These are phyloP conservation scores for Salix suchowensis DNA, from an alignment of 345 rosid species.

Conservation along the genomic window DNA sequence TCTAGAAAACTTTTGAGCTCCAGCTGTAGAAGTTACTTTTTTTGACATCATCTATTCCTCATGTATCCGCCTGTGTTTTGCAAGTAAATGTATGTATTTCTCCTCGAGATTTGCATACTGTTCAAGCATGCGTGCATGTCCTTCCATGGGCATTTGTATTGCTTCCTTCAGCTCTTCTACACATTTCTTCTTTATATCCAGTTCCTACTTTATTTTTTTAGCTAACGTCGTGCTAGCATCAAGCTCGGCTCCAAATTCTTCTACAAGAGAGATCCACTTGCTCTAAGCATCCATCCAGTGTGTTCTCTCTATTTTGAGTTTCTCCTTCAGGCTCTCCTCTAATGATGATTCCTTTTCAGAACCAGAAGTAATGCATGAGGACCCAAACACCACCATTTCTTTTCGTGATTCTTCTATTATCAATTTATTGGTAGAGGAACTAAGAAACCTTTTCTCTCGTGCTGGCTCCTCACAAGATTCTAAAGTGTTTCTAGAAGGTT, in stretches of 20 bases:
- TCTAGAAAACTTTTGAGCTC: too few species aligned
- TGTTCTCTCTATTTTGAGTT: conserved; percentile 55
- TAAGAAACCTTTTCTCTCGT: conserved; percentile 9
- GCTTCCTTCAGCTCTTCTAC: conserved; percentile 80
- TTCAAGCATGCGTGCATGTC: conserved; percentile 94
- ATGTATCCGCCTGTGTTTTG: conserved; percentile 79
- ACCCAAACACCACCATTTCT: conserved; percentile 7
- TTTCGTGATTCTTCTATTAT: conserved; percentile 16
- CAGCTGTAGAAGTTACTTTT: conserved; percentile 56
- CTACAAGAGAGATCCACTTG: conserved; percentile 84
- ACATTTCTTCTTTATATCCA: conserved; percentile 76
- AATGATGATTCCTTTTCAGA: conserved; percentile 39
- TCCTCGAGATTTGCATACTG: conserved; percentile 93
- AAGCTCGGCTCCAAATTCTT: conserved; percentile 77
- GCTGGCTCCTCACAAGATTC: conserved; percentile 15
- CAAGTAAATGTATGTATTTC: conserved; percentile 83
- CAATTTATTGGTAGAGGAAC: conserved; percentile 13
- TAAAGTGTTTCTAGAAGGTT: conserved; percentile 22
- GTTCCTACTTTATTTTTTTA: conserved; percentile 63
- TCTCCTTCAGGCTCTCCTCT: conserved; percentile 51
- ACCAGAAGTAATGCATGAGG: conserved; percentile 25
- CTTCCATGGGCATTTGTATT: conserved; percentile 91
- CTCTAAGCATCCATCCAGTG: conserved; percentile 77
- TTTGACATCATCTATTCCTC: conserved; percentile 93
- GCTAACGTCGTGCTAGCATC: conserved; percentile 50